phyloP scores from a whole-genome alignment of 305 asterid genomes.

The Solanum hybrid region DNA sequence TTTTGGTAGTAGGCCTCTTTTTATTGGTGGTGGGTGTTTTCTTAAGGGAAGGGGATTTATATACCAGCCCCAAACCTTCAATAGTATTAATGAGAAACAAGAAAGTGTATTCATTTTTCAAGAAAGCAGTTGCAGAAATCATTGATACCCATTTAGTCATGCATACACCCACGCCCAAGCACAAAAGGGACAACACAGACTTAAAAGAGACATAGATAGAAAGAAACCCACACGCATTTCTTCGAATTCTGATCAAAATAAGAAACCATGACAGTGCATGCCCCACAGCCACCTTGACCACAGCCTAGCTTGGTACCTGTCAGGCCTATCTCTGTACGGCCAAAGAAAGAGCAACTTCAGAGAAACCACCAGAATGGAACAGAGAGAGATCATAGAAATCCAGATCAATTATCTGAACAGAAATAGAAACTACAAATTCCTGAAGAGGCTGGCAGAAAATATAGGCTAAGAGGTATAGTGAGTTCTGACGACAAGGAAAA shows the following conservation, averaged over 20 bases:
- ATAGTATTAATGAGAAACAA: background rate
- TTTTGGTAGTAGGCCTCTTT: background rate
- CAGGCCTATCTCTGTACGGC: constrained; percentile 57
- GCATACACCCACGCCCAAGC: background rate
- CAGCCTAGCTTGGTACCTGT: constrained; percentile 96
- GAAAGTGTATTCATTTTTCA: background rate
- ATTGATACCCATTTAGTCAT: background rate
- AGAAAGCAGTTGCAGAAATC: background rate
- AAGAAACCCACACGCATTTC: constrained; percentile 37
- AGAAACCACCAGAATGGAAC: background rate
- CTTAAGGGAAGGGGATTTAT: background rate
- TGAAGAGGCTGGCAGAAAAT: background rate
- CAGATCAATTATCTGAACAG: background rate
- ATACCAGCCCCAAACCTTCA: background rate
- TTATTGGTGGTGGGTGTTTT: background rate
- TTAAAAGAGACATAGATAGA: background rate
- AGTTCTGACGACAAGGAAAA: background rate
- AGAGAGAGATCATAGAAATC: background rate
- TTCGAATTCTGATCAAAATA: constrained; percentile 54
- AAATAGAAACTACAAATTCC: background rate
- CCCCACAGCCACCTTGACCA: constrained; percentile 99
- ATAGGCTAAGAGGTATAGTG: background rate
- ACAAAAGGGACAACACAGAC: background rate
- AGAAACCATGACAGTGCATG: constrained; percentile 97
- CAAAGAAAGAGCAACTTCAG: constrained; percentile 7